phyloP scores from a whole-genome alignment of 345 rosid genomes.

The Sisymbrium altissimum region DNA sequence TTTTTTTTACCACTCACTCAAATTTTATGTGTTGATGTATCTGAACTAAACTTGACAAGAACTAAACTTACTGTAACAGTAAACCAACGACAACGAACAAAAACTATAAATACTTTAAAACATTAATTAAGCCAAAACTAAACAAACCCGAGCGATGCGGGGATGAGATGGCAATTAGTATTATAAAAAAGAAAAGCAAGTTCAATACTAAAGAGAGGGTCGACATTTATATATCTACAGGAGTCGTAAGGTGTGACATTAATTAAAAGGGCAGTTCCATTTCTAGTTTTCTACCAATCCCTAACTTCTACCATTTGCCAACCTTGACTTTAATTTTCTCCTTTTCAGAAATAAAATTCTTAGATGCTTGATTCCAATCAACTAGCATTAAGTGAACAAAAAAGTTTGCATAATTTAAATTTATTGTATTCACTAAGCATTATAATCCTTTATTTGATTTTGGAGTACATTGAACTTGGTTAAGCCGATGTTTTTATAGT shows the following conservation, averaged over 20 bases:
- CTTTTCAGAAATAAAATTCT: too few relatives aligned
- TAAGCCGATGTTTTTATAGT: background rate
- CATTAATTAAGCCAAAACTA: background rate
- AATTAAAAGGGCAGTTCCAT: background rate
- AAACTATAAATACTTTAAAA: background rate
- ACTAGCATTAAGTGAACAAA: background rate
- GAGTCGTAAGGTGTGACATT: background rate
- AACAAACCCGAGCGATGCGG: background rate
- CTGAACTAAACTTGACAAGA: background rate
- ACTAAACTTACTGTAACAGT: background rate
- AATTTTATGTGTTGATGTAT: background rate
- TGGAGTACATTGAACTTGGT: background rate
- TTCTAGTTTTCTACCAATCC: slow-evolving; percentile 3
- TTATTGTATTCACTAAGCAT: too few relatives aligned
- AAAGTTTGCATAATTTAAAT: background rate
- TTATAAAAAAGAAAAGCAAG: background rate
- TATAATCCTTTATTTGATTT: too few relatives aligned
- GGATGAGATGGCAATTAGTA: too few relatives aligned
- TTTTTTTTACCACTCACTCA: background rate
- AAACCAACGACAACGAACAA: background rate
- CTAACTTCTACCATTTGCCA: slow-evolving; percentile 1
- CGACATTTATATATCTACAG: slow-evolving; percentile 2
- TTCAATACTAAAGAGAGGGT: background rate
- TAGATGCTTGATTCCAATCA: background rate
- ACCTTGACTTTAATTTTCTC: too few relatives aligned